Conservation (phyloP, 805 yeast species). For the Lipomyces sp. region DNA sequence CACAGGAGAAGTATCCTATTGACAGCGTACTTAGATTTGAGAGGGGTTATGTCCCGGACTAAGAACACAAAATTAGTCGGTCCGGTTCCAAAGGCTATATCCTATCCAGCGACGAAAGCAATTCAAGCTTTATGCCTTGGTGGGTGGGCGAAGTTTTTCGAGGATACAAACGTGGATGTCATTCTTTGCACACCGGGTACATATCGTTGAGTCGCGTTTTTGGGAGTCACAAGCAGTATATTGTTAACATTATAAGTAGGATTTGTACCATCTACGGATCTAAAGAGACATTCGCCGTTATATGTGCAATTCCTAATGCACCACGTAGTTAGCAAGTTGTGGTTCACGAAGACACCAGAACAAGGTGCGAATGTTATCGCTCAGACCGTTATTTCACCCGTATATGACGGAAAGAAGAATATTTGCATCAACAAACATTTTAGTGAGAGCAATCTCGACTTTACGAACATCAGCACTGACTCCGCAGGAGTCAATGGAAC, state of each 20-base stretch:
- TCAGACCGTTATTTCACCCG: conserved; percentile 17
- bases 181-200: conserved; percentile 24
- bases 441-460: conserved; percentile 6
- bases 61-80: neutral
- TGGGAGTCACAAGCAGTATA: neutral
- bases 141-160: conserved; percentile 22
- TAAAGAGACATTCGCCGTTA: neutral
- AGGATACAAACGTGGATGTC: conserved; percentile 24
- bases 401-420: conserved; percentile 15
- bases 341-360: conserved; percentile 23
- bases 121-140: conserved; percentile 26
- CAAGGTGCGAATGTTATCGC: conserved; percentile 24
- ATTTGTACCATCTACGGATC: conserved; percentile 9
- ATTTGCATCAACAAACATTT: conserved; percentile 21
- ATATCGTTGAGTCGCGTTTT: neutral
- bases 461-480: conserved; percentile 18
- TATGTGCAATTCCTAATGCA: conserved; percentile 9
- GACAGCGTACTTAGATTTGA: conserved; percentile 11
- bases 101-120: conserved; percentile 24
- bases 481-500: conserved; percentile 2
- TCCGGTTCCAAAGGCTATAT: conserved; percentile 9
- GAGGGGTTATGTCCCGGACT: conserved; percentile 3
- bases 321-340: conserved; percentile 15
- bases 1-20: neutral
- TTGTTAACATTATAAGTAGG: neutral